Conservation (phyloP, 257 asterid genomes). For the Galeopsis tetrahit region DNA sequence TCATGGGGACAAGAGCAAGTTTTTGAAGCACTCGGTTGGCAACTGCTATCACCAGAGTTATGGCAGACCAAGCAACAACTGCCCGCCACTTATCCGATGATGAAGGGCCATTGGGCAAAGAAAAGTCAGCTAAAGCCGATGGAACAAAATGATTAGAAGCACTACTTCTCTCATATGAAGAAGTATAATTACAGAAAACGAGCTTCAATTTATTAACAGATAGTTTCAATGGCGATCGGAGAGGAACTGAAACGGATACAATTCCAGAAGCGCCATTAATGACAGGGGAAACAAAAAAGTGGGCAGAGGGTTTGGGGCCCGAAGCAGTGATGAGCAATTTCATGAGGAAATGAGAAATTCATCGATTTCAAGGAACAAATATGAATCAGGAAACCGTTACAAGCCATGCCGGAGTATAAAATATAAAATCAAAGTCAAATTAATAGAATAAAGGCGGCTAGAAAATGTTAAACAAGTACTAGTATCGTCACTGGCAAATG, state of each 20-base stretch:
- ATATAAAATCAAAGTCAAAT: constrained; percentile 29
- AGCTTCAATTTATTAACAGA: constrained; percentile 8
- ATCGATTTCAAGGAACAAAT: background rate
- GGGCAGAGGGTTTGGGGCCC: constrained; percentile 25
- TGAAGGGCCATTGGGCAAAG: constrained; percentile 24
- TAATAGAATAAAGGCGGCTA: constrained; percentile 1
- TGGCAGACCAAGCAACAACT: constrained; percentile 48
- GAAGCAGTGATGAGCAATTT: constrained; percentile 11
- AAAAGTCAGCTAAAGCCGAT: constrained; percentile 26
- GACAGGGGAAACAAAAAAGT: constrained; percentile 4
- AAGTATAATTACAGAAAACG: background rate
- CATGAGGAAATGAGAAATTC: constrained; percentile 25
- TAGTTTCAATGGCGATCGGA: constrained; percentile 7
- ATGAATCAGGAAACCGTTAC: constrained; percentile 6
- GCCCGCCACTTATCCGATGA: constrained; percentile 22
- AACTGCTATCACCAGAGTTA: constrained; percentile 51
- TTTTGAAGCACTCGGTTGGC: constrained; percentile 74
- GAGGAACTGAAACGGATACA: constrained; percentile 7
- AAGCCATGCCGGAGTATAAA: constrained; percentile 19
- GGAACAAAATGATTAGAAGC: constrained; percentile 2
- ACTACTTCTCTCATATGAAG: background rate
- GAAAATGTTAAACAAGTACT: background rate
- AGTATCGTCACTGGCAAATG: background rate
- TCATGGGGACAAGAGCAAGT: constrained; percentile 86
- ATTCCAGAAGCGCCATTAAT: constrained; percentile 5